These are phyloP conservation scores for Cyclotella kingstonii DNA, from an alignment of 108 stramenopile genomes.

Conservation along the genomic window DNA sequence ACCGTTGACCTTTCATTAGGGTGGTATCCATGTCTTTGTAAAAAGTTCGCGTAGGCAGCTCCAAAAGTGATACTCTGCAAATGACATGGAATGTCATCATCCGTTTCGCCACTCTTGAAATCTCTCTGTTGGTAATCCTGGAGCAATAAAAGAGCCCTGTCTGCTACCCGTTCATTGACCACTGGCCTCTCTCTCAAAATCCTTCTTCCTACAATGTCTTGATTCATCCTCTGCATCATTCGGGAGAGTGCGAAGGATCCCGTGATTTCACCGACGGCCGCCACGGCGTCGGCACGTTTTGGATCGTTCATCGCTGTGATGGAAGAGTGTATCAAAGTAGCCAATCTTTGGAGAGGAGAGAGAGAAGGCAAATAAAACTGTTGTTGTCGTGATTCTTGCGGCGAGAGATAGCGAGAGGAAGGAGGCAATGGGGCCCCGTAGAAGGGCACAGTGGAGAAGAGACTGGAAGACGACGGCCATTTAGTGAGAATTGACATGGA, in stretches of 20 bases:
- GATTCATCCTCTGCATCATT: slow-evolving; percentile 57
- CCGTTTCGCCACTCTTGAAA: slow-evolving; percentile 24
- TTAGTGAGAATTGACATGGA: too few species aligned
- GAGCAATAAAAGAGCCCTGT: slow-evolving; percentile 42
- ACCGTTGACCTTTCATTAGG: slow-evolving; percentile 80
- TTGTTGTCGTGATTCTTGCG: background rate
- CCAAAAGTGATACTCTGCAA: slow-evolving; percentile 75
- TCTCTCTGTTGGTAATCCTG: slow-evolving; percentile 30
- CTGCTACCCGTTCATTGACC: slow-evolving; percentile 55
- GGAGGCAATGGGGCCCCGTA: slow-evolving; percentile 21
- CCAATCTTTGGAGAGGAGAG: slow-evolving; percentile 43
- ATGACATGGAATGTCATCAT: background rate
- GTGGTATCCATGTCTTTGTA: slow-evolving; percentile 82
- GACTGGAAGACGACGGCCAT: background rate
- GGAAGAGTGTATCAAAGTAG: slow-evolving; percentile 74
- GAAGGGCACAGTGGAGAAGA: slow-evolving; percentile 11
- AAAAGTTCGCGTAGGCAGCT: slow-evolving; percentile 80
- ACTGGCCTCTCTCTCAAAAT: slow-evolving; percentile 73
- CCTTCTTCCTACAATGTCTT: slow-evolving; percentile 47
- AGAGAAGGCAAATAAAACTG: slow-evolving; percentile 15
- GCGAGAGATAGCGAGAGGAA: slow-evolving; percentile 22
- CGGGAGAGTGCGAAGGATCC: slow-evolving; percentile 70
- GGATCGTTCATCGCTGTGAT: slow-evolving; percentile 83
- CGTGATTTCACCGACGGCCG: slow-evolving; percentile 92
- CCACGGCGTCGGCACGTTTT: slow-evolving; percentile 90